phyloP scores from a whole-genome alignment of 2,329 filamentous ascomycete species.

The Cercospora sp. region DNA sequence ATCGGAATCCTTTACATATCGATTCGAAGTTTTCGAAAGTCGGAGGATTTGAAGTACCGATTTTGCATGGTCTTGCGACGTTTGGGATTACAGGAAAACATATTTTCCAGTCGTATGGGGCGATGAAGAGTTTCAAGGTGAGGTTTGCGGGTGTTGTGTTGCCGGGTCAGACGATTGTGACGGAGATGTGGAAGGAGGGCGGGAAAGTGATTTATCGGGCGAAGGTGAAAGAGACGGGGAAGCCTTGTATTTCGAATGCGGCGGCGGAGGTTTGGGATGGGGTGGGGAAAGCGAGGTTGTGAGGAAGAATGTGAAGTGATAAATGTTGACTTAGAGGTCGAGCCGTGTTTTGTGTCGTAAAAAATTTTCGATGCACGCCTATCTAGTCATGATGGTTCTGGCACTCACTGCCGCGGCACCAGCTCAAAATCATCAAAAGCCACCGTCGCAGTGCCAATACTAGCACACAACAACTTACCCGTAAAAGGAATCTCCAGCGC shows the following conservation, averaged over 20 bases:
- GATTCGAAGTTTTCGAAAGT: constrained; percentile 92
- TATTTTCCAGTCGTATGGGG: constrained; percentile 77
- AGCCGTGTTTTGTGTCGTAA: too few relatives aligned
- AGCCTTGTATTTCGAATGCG: constrained; percentile 77
- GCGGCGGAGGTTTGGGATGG: constrained; percentile 64
- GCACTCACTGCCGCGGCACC: neutral
- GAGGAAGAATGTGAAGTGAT: neutral
- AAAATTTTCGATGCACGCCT: too few relatives aligned
- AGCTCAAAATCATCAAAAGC: neutral
- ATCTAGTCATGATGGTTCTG: too few relatives aligned
- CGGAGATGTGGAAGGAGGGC: constrained; percentile 91
- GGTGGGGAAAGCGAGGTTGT: constrained; percentile 52
- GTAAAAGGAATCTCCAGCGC: neutral
- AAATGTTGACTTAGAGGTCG: too few relatives aligned
- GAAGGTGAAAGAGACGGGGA: constrained; percentile 88
- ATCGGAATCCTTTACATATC: constrained; percentile 94
- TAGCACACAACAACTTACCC: neutral
- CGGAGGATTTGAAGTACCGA: constrained; percentile 90
- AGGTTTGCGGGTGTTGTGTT: constrained; percentile 82
- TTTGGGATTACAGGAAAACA: constrained; percentile 94
- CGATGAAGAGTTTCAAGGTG: constrained; percentile 87
- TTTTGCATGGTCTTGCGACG: constrained; percentile 90
- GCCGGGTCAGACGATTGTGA: constrained; percentile 82
- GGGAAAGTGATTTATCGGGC: constrained; percentile 78
- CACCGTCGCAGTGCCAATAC: neutral